Evolutionary conservation across 78 protist genomes (phyloP), one percentile per base, ranked within the genome.

Genomic region (Dictyostelium brefeldianum): DNA sequence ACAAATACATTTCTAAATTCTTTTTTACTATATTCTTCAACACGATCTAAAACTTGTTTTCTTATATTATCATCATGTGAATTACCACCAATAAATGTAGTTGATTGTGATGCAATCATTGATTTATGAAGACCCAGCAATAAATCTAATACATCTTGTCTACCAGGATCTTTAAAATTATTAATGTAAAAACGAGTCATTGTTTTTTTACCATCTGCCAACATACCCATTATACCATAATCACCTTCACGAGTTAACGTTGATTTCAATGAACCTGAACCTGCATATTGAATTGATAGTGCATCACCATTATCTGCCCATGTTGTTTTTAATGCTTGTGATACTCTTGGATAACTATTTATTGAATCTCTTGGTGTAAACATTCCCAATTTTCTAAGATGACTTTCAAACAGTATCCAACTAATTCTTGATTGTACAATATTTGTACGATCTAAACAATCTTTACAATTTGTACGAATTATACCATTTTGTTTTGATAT

Each of bases 361-460:
- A 87, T 18, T 1, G 18, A 47, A 47, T 87, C 81, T 17, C 56
- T 29, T 8, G 11, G 29, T 18, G 8, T 25, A 6, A 87, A 22
- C 4, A 77, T 1, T 12, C 81, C 59, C 17, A 87, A 57, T 5
- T 25, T 27, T 50, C 59, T 62, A 10, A 87, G 43, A 9, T 87
- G 93, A 9, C n/a, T 31, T 51, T 87, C 93, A 69, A 87, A 62
- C 31, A 87, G 22, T 8, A 50, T 47, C 83, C 83, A 87, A 27
- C 78, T 81, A 48, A 91, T 57, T 36, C 89, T 10, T 25, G 83
- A 29, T 89, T 96, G 97, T 10, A 82, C 95, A n/a, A 96, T 97
- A 22, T 98, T 98, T 17, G 98, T 98, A 25, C 99, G 91, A 48
- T 98, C 99, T 46, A 98, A 74, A 71, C 98, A 97, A 78, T 98